phyloP scores from a whole-genome alignment of 495 filamentous ascomycete genomes.

The Tricharina praecox region DNA sequence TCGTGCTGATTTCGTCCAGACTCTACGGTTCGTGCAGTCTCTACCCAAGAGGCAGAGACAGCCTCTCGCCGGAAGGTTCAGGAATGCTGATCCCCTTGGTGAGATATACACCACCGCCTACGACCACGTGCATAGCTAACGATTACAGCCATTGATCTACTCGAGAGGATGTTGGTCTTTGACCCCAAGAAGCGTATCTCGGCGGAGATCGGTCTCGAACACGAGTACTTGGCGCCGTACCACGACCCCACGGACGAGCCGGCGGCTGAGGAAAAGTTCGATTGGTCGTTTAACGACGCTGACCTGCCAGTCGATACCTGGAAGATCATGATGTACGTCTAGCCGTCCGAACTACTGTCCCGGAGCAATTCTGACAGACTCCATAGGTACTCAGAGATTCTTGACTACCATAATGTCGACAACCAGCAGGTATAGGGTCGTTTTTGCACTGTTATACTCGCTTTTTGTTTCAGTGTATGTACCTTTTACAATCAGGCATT shows the following conservation, averaged over 20 bases:
- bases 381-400: conserved; percentile 90
- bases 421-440: conserved; percentile 25
- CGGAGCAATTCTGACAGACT: neutral
- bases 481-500: conserved; percentile 10
- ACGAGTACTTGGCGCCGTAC: conserved; percentile 89
- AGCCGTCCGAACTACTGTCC: neutral
- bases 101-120: too few species aligned
- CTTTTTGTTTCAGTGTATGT: conserved; percentile 7
- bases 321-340: conserved; percentile 95
- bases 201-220: conserved; percentile 65
- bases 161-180: conserved; percentile 95
- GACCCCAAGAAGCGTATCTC: conserved; percentile 83
- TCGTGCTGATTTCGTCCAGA: conserved; percentile 37
- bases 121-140: too few species aligned
- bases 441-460: neutral
- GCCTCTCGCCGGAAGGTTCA: conserved; percentile 80
- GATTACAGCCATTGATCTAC: conserved; percentile 78
- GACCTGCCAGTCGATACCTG: conserved; percentile 97
- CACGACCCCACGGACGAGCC: conserved; percentile 96
- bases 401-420: conserved; percentile 96
- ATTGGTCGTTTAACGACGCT: conserved; percentile 99
- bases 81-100: conserved; percentile 87
- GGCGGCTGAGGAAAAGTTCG: conserved; percentile 90
- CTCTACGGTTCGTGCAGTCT: conserved; percentile 90
- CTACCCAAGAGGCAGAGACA: conserved; percentile 90